phyloP scores from a whole-genome alignment of 78 protist genomes.

The Paratrimastix pyriformis region DNA sequence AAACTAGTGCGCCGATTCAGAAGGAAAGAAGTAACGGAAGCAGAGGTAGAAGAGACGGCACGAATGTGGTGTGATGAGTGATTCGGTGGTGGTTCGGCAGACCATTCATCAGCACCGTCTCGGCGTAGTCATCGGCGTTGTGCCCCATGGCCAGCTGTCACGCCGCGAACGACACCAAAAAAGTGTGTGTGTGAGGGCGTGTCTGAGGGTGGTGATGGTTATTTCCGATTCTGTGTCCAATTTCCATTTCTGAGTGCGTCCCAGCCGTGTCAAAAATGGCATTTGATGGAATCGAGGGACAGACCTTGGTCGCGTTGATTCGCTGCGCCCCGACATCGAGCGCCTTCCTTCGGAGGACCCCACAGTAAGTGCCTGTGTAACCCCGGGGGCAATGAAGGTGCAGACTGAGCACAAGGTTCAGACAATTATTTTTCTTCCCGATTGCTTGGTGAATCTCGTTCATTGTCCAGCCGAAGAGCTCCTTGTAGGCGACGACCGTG shows the following conservation, averaged over 20 bases:
- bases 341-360: constrained; percentile 83
- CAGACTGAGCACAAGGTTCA: background rate
- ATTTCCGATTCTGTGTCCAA: too few relatives aligned
- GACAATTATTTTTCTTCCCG: constrained; percentile 66
- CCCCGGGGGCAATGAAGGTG: background rate
- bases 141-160: constrained; percentile 72
- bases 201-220: too few relatives aligned
- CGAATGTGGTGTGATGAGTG: constrained; percentile 16
- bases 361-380: constrained; percentile 67
- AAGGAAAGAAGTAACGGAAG: background rate
- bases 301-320: constrained; percentile 34
- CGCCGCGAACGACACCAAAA: background rate
- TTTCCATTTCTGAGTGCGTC: too few relatives aligned
- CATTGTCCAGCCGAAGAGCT: constrained; percentile 85
- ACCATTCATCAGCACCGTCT: constrained; percentile 74
- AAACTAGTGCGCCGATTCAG: background rate
- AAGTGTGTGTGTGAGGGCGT: too few relatives aligned
- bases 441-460: constrained; percentile 63
- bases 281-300: background rate
- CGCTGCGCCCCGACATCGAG: constrained; percentile 71
- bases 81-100: too few relatives aligned
- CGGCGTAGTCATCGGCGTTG: constrained; percentile 87
- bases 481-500: constrained; percentile 61
- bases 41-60: background rate
- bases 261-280: too few relatives aligned